Percentiles rank a stretch among this genome's conserved stretches.
phyloP scores from a whole-genome alignment of 2,329 filamentous ascomycete genomes.

The Alternaria angustiovoidea region DNA sequence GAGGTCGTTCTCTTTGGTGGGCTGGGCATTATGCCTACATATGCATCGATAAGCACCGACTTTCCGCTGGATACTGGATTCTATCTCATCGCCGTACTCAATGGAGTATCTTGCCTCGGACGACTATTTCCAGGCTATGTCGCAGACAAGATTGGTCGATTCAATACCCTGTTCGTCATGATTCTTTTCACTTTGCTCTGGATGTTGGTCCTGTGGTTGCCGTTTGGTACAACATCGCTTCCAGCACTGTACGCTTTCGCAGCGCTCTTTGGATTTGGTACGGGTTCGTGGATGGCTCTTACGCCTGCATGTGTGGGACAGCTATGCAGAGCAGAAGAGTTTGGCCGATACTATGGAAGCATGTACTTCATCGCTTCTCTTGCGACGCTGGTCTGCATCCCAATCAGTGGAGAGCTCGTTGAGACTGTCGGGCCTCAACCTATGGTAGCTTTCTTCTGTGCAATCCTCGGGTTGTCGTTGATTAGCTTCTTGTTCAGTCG shows the following conservation, averaged over 20 bases:
- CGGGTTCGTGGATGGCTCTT: constrained; percentile 56
- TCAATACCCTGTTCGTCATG: constrained; percentile 53
- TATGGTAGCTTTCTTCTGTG: constrained; percentile 48
- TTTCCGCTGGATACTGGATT: constrained; percentile 46
- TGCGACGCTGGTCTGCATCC: constrained; percentile 48
- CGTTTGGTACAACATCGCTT: constrained; percentile 42
- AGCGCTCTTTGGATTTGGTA: constrained; percentile 58
- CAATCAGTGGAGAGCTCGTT: constrained; percentile 47
- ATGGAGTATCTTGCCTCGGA: constrained; percentile 53
- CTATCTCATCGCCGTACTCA: constrained; percentile 51
- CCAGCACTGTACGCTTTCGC: constrained; percentile 51
- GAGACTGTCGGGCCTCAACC: constrained; percentile 43
- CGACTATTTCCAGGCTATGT: constrained; percentile 51
- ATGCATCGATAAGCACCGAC: constrained; percentile 48
- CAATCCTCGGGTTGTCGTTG: constrained; percentile 41
- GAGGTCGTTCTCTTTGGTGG: constrained; percentile 53
- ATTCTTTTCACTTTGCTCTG: constrained; percentile 47
- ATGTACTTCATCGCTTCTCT: constrained; percentile 49
- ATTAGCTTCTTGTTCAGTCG: constrained; percentile 43
- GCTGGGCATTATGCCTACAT: constrained; percentile 52
- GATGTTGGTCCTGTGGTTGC: constrained; percentile 49
- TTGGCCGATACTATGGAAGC: constrained; percentile 62
- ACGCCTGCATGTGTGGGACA: constrained; percentile 59
- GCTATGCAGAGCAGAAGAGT: constrained; percentile 57
- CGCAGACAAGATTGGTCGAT: constrained; percentile 52